phyloP scores from a whole-genome alignment of 805 yeast species.

The Trichomonascus vanleenenianus region DNA sequence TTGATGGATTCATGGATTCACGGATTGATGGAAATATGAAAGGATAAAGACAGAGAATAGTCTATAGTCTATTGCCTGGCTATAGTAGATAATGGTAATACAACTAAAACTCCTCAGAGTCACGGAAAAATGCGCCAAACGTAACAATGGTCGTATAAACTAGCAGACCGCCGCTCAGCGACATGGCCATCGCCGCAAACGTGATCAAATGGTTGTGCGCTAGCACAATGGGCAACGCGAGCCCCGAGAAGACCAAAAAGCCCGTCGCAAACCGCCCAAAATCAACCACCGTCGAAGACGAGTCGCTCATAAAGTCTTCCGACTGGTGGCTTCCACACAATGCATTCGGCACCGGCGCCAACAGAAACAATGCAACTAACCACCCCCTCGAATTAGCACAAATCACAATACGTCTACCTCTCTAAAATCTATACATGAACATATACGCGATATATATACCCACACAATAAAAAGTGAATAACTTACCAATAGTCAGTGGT shows the following conservation, averaged over 20 bases:
- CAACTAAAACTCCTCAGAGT: slow-evolving; percentile 34
- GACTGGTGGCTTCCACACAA: slow-evolving; percentile 40
- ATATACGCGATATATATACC: too few species aligned
- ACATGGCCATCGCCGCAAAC: slow-evolving; percentile 64
- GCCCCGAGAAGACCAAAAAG: slow-evolving; percentile 64
- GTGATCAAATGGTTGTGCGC: slow-evolving; percentile 69
- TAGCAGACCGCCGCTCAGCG: slow-evolving; percentile 74
- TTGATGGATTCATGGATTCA: too few species aligned
- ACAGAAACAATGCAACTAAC: slow-evolving; percentile 47
- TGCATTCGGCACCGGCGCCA: slow-evolving; percentile 69
- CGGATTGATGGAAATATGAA: too few species aligned
- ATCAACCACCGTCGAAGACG: slow-evolving; percentile 51
- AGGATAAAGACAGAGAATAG: too few species aligned
- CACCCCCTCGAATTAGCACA: too few species aligned
- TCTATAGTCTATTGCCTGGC: too few species aligned
- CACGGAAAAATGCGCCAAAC: slow-evolving; percentile 72
- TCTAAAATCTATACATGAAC: too few species aligned
- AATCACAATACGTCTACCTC: too few species aligned
- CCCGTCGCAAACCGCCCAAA: slow-evolving; percentile 76
- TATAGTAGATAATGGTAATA: neutral
- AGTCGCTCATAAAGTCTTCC: slow-evolving; percentile 59
- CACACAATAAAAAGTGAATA: too few species aligned
- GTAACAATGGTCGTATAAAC: slow-evolving; percentile 78
- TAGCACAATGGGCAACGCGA: slow-evolving; percentile 66
- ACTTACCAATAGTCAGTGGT: slow-evolving; percentile 65